Evolutionary conservation across 2,329 filamentous ascomycete genomes (phyloP).

Genomic region (Knufia fluminis): DNA sequence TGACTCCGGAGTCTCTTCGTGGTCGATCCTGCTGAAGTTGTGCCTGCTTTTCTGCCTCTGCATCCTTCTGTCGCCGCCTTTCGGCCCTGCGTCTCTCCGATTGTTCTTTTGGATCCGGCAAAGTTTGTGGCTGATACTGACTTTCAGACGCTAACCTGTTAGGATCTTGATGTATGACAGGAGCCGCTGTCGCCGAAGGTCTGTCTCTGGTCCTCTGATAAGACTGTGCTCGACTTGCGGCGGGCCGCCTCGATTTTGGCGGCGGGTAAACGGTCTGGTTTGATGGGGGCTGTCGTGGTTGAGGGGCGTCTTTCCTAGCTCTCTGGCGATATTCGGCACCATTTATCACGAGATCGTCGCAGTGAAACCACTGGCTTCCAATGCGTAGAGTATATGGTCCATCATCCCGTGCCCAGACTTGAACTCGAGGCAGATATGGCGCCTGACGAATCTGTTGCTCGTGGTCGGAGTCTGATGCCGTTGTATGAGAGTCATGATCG

Average conservation of each 20-base stretch:
- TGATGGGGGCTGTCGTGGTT: background rate
- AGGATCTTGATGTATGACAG: background rate
- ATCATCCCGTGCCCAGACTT: constrained; percentile 7
- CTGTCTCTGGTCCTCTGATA: constrained; percentile 2
- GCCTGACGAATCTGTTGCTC: constrained; percentile 4
- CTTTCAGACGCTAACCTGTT: background rate
- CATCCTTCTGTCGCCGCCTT: background rate
- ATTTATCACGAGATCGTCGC: constrained; percentile 9
- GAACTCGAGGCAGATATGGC: constrained; percentile 6
- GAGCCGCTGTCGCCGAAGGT: background rate
- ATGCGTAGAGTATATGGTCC: constrained; percentile 7
- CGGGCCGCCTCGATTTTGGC: background rate
- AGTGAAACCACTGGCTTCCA: constrained; percentile 9
- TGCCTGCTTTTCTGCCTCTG: constrained; percentile 1
- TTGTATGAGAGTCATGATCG: background rate
- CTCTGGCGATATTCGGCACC: constrained; percentile 2
- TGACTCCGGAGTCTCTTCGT: constrained; percentile 4
- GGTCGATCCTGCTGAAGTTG: background rate
- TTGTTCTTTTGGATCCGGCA: background rate
- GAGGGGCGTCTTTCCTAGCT: background rate
- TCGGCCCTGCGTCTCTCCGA: constrained; percentile 3
- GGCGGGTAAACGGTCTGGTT: constrained; percentile 1
- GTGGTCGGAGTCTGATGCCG: background rate
- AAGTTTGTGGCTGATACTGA: constrained; percentile 6
- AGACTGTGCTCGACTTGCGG: background rate